Percentiles rank a stretch among this genome's conserved stretches.
Conservation (phyloP, 2,329 filamentous ascomycete genomes). For the Colletotrichum neosansevieriae region DNA sequence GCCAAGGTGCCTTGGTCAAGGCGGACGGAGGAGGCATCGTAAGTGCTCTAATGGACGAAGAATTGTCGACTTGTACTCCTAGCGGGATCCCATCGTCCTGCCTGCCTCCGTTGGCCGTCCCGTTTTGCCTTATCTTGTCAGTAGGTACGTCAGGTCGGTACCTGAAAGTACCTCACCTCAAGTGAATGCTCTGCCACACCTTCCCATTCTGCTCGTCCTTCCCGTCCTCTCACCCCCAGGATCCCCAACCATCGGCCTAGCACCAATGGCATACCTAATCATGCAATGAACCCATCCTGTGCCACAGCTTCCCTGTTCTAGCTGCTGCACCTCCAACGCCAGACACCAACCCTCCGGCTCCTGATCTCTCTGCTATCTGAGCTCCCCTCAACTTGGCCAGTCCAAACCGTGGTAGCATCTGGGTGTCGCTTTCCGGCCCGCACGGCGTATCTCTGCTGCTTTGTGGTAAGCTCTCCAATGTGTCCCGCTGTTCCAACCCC, state of each 20-base stretch:
- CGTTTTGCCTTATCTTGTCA: neutral
- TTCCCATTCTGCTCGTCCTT: neutral
- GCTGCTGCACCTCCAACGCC: conserved; percentile 29
- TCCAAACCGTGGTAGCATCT: conserved; percentile 3
- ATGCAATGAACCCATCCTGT: conserved; percentile 38
- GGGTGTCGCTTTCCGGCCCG: conserved; percentile 6
- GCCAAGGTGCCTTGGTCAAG: no score
- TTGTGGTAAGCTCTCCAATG: conserved; percentile 6
- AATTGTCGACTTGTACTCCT: no score
- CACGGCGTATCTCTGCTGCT: conserved; percentile 11
- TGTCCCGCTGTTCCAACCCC: neutral
- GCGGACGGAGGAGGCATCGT: no score
- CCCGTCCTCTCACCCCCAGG: neutral
- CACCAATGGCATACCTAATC: conserved; percentile 23
- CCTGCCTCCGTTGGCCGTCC: neutral
- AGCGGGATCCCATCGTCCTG: neutral
- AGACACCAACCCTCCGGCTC: conserved; percentile 15
- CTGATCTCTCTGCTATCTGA: conserved; percentile 33
- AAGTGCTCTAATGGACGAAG: no score
- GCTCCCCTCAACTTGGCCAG: conserved; percentile 15
- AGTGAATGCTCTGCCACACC: conserved; percentile 11
- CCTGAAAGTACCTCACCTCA: neutral
- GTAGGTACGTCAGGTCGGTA: neutral
- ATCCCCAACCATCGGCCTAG: conserved; percentile 26
- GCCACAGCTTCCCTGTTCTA: conserved; percentile 38